Conservation (phyloP, 2,329 filamentous ascomycete genomes). For the Sporothrix mexicana region DNA sequence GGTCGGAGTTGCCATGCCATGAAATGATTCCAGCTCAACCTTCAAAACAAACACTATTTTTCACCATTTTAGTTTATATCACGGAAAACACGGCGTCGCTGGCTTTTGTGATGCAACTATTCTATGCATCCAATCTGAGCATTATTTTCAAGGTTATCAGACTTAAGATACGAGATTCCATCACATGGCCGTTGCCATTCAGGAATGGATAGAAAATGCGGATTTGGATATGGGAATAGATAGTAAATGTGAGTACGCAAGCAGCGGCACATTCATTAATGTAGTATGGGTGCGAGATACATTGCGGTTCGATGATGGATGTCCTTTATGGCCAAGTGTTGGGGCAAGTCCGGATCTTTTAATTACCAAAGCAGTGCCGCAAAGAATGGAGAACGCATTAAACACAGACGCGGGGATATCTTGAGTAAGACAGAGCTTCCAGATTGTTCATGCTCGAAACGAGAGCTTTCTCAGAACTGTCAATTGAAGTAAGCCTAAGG, state of each 20-base stretch:
- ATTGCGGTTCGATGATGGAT: not conserved
- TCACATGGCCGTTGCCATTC: not conserved
- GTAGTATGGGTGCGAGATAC: not conserved
- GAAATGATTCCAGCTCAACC: no score
- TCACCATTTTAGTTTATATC: not conserved
- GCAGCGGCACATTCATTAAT: slow-evolving; percentile 14
- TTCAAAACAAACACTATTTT: no score
- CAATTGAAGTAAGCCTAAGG: not conserved
- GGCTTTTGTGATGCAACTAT: not conserved
- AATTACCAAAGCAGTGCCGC: slow-evolving; percentile 6
- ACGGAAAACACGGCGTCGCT: not conserved
- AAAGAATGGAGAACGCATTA: not conserved
- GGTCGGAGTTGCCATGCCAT: not conserved
- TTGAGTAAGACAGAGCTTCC: not conserved
- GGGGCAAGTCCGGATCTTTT: slow-evolving; percentile 17
- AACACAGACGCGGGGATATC: not conserved
- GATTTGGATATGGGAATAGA: no score
- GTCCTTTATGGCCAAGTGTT: not conserved
- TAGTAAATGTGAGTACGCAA: not conserved
- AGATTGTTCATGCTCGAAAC: not conserved
- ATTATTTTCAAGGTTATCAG: not conserved
- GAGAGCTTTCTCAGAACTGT: not conserved
- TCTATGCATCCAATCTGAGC: not conserved
- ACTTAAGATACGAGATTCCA: not conserved
- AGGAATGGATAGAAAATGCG: no score